Percentiles rank a stretch among this genome's conserved stretches.
phyloP scores from a whole-genome alignment of 805 yeast species.

The Candida schatavii region DNA sequence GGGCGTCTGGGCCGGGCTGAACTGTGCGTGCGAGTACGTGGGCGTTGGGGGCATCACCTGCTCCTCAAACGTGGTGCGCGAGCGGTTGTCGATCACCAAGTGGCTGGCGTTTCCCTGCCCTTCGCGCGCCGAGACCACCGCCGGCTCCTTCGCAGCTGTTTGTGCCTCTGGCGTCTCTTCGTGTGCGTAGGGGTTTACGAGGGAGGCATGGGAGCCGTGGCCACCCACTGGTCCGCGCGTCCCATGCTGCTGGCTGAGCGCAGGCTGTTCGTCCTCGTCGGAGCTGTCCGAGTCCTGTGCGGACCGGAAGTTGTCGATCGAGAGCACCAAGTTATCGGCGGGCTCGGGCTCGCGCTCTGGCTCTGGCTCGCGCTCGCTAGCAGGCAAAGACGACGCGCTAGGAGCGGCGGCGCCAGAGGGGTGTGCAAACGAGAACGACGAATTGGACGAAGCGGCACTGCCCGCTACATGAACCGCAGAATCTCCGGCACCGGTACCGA shows the following conservation, averaged over 20 bases:
- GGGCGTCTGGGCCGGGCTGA: constrained; percentile 34
- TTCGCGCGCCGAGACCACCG: no score
- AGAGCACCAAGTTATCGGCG: constrained; percentile 25
- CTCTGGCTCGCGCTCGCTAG: background rate
- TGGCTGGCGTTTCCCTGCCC: no score
- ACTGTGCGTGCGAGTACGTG: constrained; percentile 13
- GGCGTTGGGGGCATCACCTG: constrained; percentile 28
- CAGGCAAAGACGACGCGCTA: background rate
- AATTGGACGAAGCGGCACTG: constrained; percentile 4
- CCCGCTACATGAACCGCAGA: background rate
- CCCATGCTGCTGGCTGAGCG: no score
- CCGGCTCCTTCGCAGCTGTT: no score
- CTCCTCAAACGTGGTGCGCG: background rate
- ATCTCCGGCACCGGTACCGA: no score
- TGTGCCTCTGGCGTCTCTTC: no score
- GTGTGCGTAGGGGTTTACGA: no score
- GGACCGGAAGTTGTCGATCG: constrained; percentile 27
- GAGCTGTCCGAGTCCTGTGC: constrained; percentile 9
- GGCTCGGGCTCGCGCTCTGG: background rate
- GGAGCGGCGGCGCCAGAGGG: background rate
- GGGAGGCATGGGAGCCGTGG: no score
- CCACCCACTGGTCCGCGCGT: no score
- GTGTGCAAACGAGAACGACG: background rate
- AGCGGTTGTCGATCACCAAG: background rate
- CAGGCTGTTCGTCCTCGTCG: constrained; percentile 16